These are phyloP conservation scores for Tuber brumale DNA, from an alignment of 495 filamentous ascomycete genomes.

Conservation along the genomic window DNA sequence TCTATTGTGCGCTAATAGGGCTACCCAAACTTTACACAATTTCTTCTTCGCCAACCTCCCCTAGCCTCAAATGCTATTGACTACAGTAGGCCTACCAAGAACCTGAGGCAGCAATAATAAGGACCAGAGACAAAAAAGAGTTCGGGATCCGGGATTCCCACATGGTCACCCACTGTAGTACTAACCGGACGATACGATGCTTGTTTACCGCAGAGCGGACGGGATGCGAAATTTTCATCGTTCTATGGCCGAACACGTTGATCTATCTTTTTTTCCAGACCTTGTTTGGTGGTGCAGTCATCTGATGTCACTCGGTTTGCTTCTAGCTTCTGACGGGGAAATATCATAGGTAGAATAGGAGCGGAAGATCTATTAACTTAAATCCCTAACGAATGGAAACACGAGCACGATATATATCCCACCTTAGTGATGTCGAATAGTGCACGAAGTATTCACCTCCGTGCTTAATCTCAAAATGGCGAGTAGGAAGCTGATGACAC, in stretches of 20 bases:
- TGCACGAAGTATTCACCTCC: too few relatives aligned
- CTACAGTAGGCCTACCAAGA: not conserved
- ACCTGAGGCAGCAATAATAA: not conserved
- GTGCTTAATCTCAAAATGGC: too few relatives aligned
- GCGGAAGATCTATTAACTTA: not conserved
- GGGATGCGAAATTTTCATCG: slow-evolving; percentile 6
- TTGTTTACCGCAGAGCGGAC: slow-evolving; percentile 4
- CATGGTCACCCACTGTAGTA: slow-evolving; percentile 2
- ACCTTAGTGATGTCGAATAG: too few relatives aligned
- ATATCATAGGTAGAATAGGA: too few relatives aligned
- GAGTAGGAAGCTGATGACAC: too few relatives aligned
- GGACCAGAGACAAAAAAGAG: not conserved
- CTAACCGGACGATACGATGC: not conserved
- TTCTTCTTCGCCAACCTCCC: not conserved
- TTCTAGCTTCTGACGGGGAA: not conserved
- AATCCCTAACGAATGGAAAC: too few relatives aligned
- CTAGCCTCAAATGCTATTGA: not conserved
- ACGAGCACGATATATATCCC: too few relatives aligned
- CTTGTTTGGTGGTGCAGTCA: not conserved
- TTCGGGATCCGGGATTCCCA: not conserved
- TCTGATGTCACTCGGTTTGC: not conserved
- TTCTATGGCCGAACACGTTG: not conserved
- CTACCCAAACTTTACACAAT: not conserved
- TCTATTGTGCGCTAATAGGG: not conserved
- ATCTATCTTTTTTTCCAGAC: not conserved